Evolutionary conservation across 768 basidiomycete genomes (phyloP), one percentile per base, ranked within the genome.

Genomic region (Lactarius pseudohatsudake): DNA sequence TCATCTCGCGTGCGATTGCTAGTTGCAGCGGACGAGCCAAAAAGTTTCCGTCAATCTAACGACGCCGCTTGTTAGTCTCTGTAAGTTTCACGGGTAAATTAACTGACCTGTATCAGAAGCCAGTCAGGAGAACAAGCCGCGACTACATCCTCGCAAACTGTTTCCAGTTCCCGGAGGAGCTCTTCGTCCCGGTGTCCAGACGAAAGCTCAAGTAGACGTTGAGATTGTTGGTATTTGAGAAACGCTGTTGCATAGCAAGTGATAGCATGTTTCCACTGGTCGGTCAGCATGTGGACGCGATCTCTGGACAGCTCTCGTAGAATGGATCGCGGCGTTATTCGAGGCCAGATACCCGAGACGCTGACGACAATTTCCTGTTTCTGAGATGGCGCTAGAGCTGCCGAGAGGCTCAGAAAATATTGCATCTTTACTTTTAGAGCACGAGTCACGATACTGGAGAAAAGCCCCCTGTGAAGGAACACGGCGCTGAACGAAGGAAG

Each of bases 1-100:
- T 81, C 85, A 86, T 85, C 58, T 83, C 78, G 3, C 69, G 59
- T 0, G 83, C 81, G 8, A 85, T 73, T 0, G 71, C 60, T 0
- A 73, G 72, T 64, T 86, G 85, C 18, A 84, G 68, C 0, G 76
- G 75, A 4, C 84, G 81, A 28, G 77, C 72, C 11, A 79, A 65
- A 45, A 86, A 78, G 59, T 84, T 75, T 4, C 76, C 72, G 61
- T 85, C 81, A 0, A 85, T 76, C 84, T 84, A 59, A 50, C 45
- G 11, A 26, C 22, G 13, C 22, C 2, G 5, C 4, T 13, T 0
- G 47, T 50, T 4, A 50, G 22, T 22, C 1, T 26, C 11, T 50
- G 22, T 5, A 50, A 13, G 1, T 2, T 6, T 53, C 11, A 20
- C 13, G 15, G 11, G 3, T 0, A 1, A 10, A 22, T 6, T n/a